Percentiles rank a stretch among this genome's conserved stretches.
Evolutionary conservation across 2,329 filamentous ascomycete genomes (phyloP).

Genomic region (Rhytidhysteron rufulum): DNA sequence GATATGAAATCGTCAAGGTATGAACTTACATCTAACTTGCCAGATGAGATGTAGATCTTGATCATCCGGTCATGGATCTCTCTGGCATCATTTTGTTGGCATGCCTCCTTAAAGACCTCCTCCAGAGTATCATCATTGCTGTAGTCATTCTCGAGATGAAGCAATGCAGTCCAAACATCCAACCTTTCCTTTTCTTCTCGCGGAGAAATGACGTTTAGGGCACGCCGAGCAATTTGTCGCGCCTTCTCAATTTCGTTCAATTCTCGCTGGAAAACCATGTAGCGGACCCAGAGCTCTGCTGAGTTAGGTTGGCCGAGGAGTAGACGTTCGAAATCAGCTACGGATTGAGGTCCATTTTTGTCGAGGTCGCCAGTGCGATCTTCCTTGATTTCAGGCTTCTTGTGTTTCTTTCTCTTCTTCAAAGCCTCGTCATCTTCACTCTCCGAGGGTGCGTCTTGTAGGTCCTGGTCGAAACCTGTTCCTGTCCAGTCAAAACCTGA

Average conservation of each 20-base stretch:
- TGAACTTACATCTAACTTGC: conserved; percentile 70
- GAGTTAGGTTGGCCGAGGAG: conserved; percentile 89
- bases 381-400: conserved; percentile 72
- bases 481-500: conserved; percentile 88
- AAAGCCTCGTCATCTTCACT: conserved; percentile 51
- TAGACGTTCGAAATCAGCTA: conserved; percentile 89
- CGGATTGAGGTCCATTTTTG: conserved; percentile 79
- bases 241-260: conserved; percentile 85
- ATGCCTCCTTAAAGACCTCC: conserved; percentile 84
- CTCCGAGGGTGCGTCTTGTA: conserved; percentile 48
- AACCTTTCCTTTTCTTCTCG: conserved; percentile 88
- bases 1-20: background rate
- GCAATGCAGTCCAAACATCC: conserved; percentile 89
- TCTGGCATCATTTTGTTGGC: conserved; percentile 87
- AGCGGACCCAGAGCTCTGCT: conserved; percentile 90
- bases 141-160: conserved; percentile 92
- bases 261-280: conserved; percentile 98
- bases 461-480: conserved; percentile 52
- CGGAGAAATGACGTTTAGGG: conserved; percentile 85
- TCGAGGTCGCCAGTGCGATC: conserved; percentile 93
- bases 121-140: conserved; percentile 79
- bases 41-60: conserved; percentile 91
- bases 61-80: conserved; percentile 86
- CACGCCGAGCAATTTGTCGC: conserved; percentile 83
- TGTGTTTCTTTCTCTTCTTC: conserved; percentile 70